phyloP scores from a whole-genome alignment of 2,329 filamentous ascomycete species.

The Iodosphaeria phyllophila region DNA sequence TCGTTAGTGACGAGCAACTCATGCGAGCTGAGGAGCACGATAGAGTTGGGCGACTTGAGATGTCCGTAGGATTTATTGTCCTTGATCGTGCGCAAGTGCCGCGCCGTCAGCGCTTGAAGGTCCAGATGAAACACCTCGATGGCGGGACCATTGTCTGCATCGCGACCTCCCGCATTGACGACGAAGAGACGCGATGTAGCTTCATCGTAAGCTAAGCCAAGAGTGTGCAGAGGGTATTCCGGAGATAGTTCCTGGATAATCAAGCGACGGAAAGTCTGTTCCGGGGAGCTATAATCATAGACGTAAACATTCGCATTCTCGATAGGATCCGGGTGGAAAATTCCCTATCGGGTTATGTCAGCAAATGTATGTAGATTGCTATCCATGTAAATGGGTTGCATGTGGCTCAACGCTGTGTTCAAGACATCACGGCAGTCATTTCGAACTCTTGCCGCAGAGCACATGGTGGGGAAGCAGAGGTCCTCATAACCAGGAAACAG shows the following conservation, averaged over 20 bases:
- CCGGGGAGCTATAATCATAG: constrained; percentile 16
- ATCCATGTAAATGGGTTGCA: background rate
- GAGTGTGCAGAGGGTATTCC: constrained; percentile 16
- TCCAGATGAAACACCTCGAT: constrained; percentile 22
- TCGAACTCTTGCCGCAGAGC: no score
- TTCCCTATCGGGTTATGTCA: constrained; percentile 5
- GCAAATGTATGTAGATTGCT: background rate
- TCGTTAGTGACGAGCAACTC: constrained; percentile 23
- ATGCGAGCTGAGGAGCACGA: constrained; percentile 14
- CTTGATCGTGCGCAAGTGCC: constrained; percentile 16
- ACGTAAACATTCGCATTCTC: constrained; percentile 15
- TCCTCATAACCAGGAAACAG: no score
- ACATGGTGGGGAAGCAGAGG: no score
- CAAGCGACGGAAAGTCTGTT: constrained; percentile 8
- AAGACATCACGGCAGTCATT: background rate
- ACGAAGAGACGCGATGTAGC: constrained; percentile 16
- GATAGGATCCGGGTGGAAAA: constrained; percentile 11
- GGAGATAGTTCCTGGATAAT: constrained; percentile 9
- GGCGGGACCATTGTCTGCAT: constrained; percentile 13
- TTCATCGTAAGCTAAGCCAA: constrained; percentile 20
- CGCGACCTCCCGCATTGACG: constrained; percentile 19
- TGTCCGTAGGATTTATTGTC: no score
- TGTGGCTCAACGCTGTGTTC: background rate
- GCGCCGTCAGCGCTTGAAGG: constrained; percentile 13
- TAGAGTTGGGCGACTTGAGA: constrained; percentile 19